These are phyloP conservation scores for Pleurotus ostreatus DNA, from an alignment of 768 basidiomycete genomes.

Conservation along the genomic window DNA sequence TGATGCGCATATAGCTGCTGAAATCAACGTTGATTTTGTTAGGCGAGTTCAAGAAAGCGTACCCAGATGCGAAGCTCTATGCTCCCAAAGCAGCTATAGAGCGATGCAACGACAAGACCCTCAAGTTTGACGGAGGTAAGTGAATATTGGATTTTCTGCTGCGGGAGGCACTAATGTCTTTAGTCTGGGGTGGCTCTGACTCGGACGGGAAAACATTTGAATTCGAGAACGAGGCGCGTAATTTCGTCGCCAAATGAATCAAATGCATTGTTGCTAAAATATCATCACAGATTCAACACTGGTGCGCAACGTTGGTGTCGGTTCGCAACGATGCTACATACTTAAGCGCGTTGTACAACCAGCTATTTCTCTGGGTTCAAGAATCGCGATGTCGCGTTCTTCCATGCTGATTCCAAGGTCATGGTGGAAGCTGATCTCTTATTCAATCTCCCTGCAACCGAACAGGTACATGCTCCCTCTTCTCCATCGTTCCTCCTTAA, in stretches of 20 bases:
- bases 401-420: constrained; percentile 66
- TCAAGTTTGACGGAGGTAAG: constrained; percentile 64
- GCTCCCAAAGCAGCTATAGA: constrained; percentile 55
- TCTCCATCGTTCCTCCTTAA: background rate
- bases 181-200: background rate
- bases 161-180: background rate
- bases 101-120: constrained; percentile 46
- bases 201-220: background rate
- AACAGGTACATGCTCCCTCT: constrained; percentile 47
- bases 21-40: background rate
- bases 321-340: too few species aligned
- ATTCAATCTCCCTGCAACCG: constrained; percentile 75
- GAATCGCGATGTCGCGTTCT: constrained; percentile 83
- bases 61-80: constrained; percentile 66
- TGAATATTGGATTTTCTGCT: constrained; percentile 36
- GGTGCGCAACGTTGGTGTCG: constrained; percentile 48
- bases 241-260: background rate
- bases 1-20: constrained; percentile 3
- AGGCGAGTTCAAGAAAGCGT: constrained; percentile 67
- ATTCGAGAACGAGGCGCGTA: background rate
- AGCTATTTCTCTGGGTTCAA: constrained; percentile 69
- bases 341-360: background rate
- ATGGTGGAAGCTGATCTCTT: constrained; percentile 81
- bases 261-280: background rate
- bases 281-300: background rate